Conservation (phyloP, 2,329 filamentous ascomycete genomes). For the Sporothrix mexicana region DNA sequence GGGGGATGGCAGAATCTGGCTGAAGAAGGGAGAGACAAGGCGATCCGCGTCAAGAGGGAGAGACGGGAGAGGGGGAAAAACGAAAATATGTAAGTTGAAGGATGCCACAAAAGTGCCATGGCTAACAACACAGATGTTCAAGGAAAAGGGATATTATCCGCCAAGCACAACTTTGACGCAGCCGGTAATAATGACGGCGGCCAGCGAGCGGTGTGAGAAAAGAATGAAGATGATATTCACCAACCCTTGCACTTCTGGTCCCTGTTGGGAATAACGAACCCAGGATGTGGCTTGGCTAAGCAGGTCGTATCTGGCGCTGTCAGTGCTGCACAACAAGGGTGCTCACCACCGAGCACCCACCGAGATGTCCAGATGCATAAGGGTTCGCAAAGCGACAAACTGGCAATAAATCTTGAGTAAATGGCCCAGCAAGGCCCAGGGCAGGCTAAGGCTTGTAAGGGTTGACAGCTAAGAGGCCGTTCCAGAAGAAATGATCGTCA, state of each 20-base stretch:
- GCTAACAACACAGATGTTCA: background rate
- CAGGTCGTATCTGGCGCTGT: background rate
- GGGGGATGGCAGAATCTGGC: background rate
- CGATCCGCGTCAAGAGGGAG: background rate
- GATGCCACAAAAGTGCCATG: background rate
- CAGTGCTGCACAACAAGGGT: background rate
- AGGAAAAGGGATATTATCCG: background rate
- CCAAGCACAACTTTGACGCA: background rate
- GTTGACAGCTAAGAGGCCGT: conserved; percentile 18
- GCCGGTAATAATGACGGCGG: conserved; percentile 25
- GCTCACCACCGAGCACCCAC: background rate
- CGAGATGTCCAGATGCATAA: background rate
- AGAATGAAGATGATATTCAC: background rate
- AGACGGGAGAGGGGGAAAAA: background rate
- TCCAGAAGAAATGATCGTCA: conserved; percentile 25
- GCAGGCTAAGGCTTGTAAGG: background rate
- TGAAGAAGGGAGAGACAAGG: conserved; percentile 1
- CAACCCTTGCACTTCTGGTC: background rate
- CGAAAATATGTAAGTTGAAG: background rate
- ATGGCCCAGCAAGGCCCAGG: background rate
- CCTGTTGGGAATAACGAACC: background rate
- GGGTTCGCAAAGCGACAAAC: background rate
- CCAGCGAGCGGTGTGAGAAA: conserved; percentile 15
- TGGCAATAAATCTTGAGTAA: background rate
- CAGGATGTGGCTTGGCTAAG: conserved; percentile 8